Base-by-base conservation (phyloP, 2,329 filamentous ascomycete species). In the Plectosphaerella cucumerina region DNA sequence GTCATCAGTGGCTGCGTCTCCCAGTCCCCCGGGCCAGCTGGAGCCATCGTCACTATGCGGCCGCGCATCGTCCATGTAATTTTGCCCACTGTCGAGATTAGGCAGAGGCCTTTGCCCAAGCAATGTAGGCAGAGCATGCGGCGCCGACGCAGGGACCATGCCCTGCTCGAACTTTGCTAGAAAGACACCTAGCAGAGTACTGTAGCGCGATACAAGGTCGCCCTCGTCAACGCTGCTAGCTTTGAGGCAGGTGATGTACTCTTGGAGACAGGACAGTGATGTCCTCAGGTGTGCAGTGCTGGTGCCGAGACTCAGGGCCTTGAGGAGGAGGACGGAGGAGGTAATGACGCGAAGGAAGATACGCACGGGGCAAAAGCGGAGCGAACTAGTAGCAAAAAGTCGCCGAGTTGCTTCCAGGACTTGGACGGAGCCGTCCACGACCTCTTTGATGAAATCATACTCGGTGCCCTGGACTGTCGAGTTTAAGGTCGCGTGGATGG, bases 401-500 rank as follows among this genome's bases (percentile, higher is more conserved):
- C 74, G 68, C 1, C 68, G 72, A 3, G 76, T 74, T 46, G 74
- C 77, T 45, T 75, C 65, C 4, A 81, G 62, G 23, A 79, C 78
- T 48, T 77, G 68, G 43, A 75, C 74, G 52, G 74, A 78, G 2
- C 74, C 75, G 18, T 80, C 74, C 3, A 80, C 76, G 1, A 81
- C 78, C 58, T 80, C 77, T 59, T 75, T 73, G 14, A 81, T 78
- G 55, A 80, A 81, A 34, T 74, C 71, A 50, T 78, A 80, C 56
- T 82, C 78, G 45, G 70, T 69, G 2, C 72, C 70, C 67, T 56
- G 75, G 65, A 12, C 39, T 11, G n/a, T 12, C 20, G 70, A 62
- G 11, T 73, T 59, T 35, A 73, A 62, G 62, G 73, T 37, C 12
- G 26, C 26, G 12, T 31, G 26, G 26, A 31, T 31, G 44, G 66